Evolutionary conservation across 2,329 filamentous ascomycete species (phyloP).

Genomic region (Apiospora kogelbergensis): DNA sequence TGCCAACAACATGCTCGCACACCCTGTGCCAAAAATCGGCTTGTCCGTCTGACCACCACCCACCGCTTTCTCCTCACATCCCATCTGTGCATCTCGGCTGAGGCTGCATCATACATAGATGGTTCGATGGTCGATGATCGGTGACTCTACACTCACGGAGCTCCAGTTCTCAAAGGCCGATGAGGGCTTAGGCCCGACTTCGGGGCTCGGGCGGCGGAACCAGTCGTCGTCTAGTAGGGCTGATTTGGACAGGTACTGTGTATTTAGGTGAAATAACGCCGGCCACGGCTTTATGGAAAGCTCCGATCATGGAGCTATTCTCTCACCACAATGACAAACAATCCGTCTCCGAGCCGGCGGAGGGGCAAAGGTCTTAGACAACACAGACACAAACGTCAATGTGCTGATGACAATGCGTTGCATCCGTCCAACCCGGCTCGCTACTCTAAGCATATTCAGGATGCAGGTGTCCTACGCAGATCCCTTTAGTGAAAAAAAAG

Average conservation of each 20-base stretch:
- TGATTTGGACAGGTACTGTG: neutral
- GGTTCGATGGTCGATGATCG: neutral
- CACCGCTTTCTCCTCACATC: neutral
- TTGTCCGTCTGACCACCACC: neutral
- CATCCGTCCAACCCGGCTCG: neutral
- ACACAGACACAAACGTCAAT: neutral
- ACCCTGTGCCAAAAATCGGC: neutral
- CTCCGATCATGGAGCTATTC: neutral
- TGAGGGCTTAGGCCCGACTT: neutral
- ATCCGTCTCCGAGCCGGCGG: neutral
- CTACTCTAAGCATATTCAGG: neutral
- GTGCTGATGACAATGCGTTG: neutral
- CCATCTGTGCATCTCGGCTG: neutral
- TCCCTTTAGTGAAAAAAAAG: neutral
- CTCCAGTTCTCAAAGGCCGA: neutral
- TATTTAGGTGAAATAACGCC: neutral
- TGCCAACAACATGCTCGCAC: neutral
- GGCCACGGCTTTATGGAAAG: neutral
- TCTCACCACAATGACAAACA: neutral
- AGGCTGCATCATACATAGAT: neutral
- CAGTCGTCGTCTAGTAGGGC: neutral
- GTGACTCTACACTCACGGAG: neutral
- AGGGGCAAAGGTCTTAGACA: neutral
- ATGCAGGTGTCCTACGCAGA: neutral
- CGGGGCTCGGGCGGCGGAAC: slow-evolving; percentile 2